Percentiles rank a stretch among this genome's conserved stretches.
phyloP scores from a whole-genome alignment of 768 basidiomycete genomes.

The Lentinula detonsa region DNA sequence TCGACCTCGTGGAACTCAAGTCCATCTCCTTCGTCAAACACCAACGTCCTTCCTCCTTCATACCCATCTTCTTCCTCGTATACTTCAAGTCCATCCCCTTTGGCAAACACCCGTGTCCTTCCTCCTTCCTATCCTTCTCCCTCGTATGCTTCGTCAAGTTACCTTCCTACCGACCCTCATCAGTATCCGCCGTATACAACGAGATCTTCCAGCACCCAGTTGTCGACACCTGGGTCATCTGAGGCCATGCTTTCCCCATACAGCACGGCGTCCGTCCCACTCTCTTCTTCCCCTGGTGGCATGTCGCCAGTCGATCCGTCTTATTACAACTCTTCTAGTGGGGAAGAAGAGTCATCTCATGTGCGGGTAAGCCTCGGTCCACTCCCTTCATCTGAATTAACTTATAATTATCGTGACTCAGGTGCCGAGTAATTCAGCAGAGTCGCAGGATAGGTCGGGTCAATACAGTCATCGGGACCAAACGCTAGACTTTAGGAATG shows the following conservation, averaged over 20 bases:
- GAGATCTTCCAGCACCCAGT: neutral
- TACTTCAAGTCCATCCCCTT: neutral
- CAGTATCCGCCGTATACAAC: neutral
- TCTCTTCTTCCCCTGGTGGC: conserved; percentile 10
- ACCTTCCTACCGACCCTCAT: neutral
- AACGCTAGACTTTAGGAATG: conserved; percentile 36
- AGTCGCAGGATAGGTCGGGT: neutral
- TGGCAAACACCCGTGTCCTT: neutral
- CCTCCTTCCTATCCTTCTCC: neutral
- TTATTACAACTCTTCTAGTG: conserved; percentile 8
- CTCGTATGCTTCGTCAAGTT: neutral
- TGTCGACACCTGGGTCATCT: conserved; percentile 10
- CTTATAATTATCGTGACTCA: neutral
- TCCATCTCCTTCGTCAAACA: neutral
- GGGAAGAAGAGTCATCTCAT: conserved; percentile 1
- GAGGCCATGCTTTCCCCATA: conserved; percentile 12
- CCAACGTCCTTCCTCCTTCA: neutral
- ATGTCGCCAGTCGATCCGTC: conserved; percentile 12
- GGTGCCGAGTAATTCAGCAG: neutral
- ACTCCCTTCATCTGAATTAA: neutral
- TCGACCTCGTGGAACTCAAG: neutral
- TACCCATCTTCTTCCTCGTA: neutral
- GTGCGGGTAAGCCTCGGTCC: neutral
- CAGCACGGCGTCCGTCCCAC: neutral
- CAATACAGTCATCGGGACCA: conserved; percentile 24